Base-by-base conservation (phyloP, 164 flowering plant species). In the Macadamia integrifolia region DNA sequence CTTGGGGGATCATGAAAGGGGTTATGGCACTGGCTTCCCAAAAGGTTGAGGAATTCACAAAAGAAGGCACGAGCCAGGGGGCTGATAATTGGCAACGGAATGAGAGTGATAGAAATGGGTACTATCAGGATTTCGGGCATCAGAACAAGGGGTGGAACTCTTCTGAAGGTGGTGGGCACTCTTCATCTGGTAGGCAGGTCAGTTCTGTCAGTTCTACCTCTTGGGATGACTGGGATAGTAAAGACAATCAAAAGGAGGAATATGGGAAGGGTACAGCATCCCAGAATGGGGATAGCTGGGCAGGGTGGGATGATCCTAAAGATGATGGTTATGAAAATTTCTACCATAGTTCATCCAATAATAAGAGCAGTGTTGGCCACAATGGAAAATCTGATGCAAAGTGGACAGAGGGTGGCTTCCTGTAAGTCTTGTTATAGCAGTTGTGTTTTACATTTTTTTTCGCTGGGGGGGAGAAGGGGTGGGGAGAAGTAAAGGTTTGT, bases 1-100 rank as follows among this genome's bases (percentile, higher is more conserved):
- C 97, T 3, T 95, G 99, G 99, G 99, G 99, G 0, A 78, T 95
- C 30, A 83, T 95, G 98, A 95, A 82, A 73, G 99, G 96, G n/a
- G 99, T 95, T 58, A 84, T 95, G 98, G 97, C 99, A 57, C 55
- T 95, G 77, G 99, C 98, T 75, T 79, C 97, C 11, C 97, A 92
- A 75, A 95, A 95, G 78, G 99, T 92, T 62, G 99, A 92, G 70
- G 98, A 92, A 78, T 86, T 69, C 53, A 74, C 98, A 3, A 92
- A 86, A 74, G 98, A 90, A 23, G 88, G 87, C 17, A 58, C 62
- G 15, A 81, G 74, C 79, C 84, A 86, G 87, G 83, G 80, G 48
- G 67, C 57, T 66, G 91, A 89, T 64, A 64, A 60, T 72, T 84
- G 85, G 87, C 83, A 81, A 70, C 75, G 72, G 35, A 87, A 79